A percentile compares a stretch with the other conserved stretches of the same genome.
phyloP scores from a whole-genome alignment of 306 rosid genomes.

The Abrus precatorius region DNA sequence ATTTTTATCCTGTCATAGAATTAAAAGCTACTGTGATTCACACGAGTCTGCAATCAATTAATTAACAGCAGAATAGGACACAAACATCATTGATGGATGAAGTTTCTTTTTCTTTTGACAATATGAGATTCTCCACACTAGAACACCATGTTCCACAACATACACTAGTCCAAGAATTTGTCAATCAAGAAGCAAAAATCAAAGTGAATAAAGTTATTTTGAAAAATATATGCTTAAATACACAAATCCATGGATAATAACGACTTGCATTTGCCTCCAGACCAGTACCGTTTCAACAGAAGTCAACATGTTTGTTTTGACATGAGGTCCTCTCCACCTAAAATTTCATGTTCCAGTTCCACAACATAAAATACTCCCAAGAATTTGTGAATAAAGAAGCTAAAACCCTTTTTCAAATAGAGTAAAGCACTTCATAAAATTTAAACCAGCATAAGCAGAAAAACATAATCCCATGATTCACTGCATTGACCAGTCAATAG shows the following conservation, averaged over 20 bases:
- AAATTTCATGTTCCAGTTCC: too few relatives aligned
- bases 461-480: conserved; percentile 4
- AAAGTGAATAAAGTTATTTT: too few relatives aligned
- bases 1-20: conserved; percentile 54
- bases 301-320: too few relatives aligned
- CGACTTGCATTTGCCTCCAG: too few relatives aligned
- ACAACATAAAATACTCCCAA: too few relatives aligned
- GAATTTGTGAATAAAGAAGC: neutral
- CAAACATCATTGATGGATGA: neutral
- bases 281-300: too few relatives aligned
- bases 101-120: neutral
- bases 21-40: conserved; percentile 37
- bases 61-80: conserved; percentile 4
- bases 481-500: neutral
- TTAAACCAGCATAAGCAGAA: neutral
- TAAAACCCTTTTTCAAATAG: neutral
- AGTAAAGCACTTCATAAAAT: neutral
- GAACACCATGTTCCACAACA: conserved; percentile 3
- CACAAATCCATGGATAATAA: too few relatives aligned
- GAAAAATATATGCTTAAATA: too few relatives aligned
- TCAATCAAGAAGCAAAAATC: too few relatives aligned
- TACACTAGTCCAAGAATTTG: neutral
- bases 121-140: conserved; percentile 11
- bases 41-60: conserved; percentile 29
- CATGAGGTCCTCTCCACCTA: too few relatives aligned